Percentiles rank a stretch among this genome's conserved stretches.
Evolutionary conservation across 2,329 filamentous ascomycete species (phyloP).

Genomic region (Fusarium palustre): DNA sequence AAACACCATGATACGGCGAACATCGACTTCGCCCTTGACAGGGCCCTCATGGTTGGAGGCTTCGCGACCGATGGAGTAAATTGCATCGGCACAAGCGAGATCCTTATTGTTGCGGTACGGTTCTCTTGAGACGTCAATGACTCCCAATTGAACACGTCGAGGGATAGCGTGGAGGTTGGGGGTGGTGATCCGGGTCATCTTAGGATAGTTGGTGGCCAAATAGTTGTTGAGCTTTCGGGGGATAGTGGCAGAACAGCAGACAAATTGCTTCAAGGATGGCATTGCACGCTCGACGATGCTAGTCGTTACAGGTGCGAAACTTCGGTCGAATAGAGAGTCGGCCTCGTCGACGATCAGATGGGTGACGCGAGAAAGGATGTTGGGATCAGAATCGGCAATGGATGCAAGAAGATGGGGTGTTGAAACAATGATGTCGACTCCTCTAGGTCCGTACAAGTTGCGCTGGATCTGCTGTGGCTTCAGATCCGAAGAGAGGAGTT

Average conservation of each 20-base stretch:
- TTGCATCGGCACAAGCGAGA: slow-evolving; percentile 92
- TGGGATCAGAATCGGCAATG: slow-evolving; percentile 89
- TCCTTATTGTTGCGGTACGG: slow-evolving; percentile 94
- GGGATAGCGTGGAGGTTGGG: slow-evolving; percentile 97
- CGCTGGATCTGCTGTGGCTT: slow-evolving; percentile 83
- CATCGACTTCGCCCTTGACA: slow-evolving; percentile 68
- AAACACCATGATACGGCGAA: slow-evolving; percentile 92
- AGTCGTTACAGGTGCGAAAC: slow-evolving; percentile 86
- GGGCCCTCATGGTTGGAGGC: slow-evolving; percentile 68
- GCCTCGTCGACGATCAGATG: slow-evolving; percentile 95
- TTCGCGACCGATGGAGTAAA: slow-evolving; percentile 92
- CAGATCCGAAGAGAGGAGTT: slow-evolving; percentile 82
- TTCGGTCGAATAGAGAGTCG: slow-evolving; percentile 93
- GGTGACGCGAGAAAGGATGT: slow-evolving; percentile 89
- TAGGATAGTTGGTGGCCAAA: slow-evolving; percentile 83
- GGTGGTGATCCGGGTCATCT: slow-evolving; percentile 87
- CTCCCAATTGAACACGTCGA: slow-evolving; percentile 90
- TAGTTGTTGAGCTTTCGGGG: slow-evolving; percentile 88
- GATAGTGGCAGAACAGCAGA: slow-evolving; percentile 97
- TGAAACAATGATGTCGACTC: slow-evolving; percentile 86
- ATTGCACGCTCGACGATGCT: slow-evolving; percentile 83
- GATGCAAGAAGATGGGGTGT: slow-evolving; percentile 91
- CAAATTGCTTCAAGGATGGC: slow-evolving; percentile 84
- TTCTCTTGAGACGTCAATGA: slow-evolving; percentile 91
- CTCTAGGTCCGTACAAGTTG: slow-evolving; percentile 81